Conservation (phyloP, 805 yeast species). For the Allodekkera sacchari region DNA sequence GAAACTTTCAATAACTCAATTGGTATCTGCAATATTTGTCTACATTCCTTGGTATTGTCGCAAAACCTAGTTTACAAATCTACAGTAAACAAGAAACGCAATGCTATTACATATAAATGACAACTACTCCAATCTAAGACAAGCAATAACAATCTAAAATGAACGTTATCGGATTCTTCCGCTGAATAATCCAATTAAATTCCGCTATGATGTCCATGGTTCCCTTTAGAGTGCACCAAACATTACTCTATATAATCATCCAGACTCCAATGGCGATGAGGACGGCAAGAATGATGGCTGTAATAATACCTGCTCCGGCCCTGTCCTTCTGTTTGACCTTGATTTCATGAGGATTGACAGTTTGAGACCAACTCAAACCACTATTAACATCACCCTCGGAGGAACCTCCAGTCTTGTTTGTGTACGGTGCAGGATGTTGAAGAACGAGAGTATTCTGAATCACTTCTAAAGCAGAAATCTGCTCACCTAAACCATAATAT, state of each 20-base stretch:
- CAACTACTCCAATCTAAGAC: too few species aligned
- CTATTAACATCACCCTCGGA: conserved; percentile 49
- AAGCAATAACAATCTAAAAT: too few species aligned
- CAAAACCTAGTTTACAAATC: too few species aligned
- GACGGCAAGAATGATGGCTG: conserved; percentile 60
- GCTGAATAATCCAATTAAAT: too few species aligned
- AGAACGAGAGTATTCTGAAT: conserved; percentile 37
- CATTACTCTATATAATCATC: conserved; percentile 44
- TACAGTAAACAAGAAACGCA: too few species aligned
- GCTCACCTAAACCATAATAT: conserved; percentile 74
- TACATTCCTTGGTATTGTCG: too few species aligned
- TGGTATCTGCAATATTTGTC: too few species aligned
- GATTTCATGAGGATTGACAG: conserved; percentile 32
- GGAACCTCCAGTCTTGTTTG: conserved; percentile 58
- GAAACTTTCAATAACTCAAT: too few species aligned
- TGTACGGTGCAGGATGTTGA: conserved; percentile 47
- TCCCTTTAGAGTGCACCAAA: too few species aligned
- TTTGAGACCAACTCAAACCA: conserved; percentile 49
- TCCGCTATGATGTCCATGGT: too few species aligned
- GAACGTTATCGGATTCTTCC: too few species aligned
- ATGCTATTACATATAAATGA: too few species aligned
- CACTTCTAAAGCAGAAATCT: conserved; percentile 67
- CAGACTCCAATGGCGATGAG: conserved; percentile 65
- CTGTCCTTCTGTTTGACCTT: conserved; percentile 53
- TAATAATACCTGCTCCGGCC: conserved; percentile 86